Evolutionary conservation across 2,329 filamentous ascomycete genomes (phyloP), one percentile per base, ranked within the genome.

Genomic region (Coniochaeta ligniaria): DNA sequence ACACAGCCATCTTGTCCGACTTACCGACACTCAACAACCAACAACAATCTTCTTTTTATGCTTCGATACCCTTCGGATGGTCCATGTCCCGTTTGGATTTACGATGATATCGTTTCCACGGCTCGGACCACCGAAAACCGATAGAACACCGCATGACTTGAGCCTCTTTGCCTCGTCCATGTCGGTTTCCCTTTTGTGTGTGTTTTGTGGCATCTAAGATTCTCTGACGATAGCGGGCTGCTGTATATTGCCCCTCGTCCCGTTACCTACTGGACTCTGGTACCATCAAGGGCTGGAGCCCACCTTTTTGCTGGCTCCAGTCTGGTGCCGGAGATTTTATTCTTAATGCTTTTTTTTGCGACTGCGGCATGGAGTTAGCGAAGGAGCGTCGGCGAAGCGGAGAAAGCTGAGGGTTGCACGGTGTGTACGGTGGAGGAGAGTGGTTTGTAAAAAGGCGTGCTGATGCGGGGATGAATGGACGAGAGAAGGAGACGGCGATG

Each of bases 1-100:
- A 62, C 59, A 60, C 33, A 57, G 57, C 36, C 43, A 38, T 65
- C 61, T 58, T 43, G 35, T 60, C 38, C 38, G 54, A 45, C 58
- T 41, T 38, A 41, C 47, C 47, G 22, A 17, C 47, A 41, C 16
- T 52, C 47, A 14, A 41, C 64, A 66, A 63, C 66, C 66, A 65
- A 68, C 70, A 70, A 67, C 65, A 67, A 60, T 60, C 69, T 60
- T 64, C 63, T 54, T 65, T 64, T 63, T 66, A 59, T 65, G 70
- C 71, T 77, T 76, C 75, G 76, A 78, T 78, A 78, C 76, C 76
- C 76, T 73, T 74, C 71, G 71, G 72, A 72, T 73, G 70, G 69
- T 66, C 61, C 12, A 52, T 52, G 22, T 58, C 56, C 54, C 54
- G 56, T 65, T 62, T 66, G 35, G 56, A 45, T 45, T 31, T 28